Base-by-base conservation (phyloP, 768 basidiomycete genomes). In the Phallus indusiatus region DNA sequence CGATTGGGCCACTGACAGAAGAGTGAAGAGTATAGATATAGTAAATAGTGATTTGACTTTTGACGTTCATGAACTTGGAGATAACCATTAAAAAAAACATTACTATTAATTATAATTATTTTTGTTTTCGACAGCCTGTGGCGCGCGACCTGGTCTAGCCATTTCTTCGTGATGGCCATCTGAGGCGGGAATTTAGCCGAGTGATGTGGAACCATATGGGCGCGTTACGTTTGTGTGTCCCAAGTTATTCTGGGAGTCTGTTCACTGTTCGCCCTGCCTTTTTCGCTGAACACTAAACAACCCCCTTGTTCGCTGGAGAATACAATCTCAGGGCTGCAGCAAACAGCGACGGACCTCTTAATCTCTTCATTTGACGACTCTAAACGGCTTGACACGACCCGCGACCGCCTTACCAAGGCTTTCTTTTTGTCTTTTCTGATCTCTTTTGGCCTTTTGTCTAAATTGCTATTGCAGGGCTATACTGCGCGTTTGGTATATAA, bases 141-240 rank as follows among this genome's bases (percentile, higher is more conserved):
- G 42, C 12, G 42, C 14, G 42, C 14, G 42, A 42, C 12, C 42
- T 42, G 4, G 42, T n/a, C 42, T 42, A 42, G 12, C 12, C 12
- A 42, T 42, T 42, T 28, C 28, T 7, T 28, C 2, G 28, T 28
- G 42, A 42, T 42, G 42, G 42, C 42, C 42, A 42, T 42, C 7
- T 28, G 28, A 10, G 42, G 14, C 42, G 42, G n/a, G 42, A n/a
- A 42, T 5, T 12, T n/a, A 12, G 12, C 14, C 42, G 14, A 42
- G 42, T 42, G 42, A 42, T 49, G 18, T 56, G 37, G 55, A 49
- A 6, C 21, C 28, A 2, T 56, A 48, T 49, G 28, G 55, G 55
- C 55, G 55, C 46, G 46, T 42, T 42, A n/a, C n/a, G 12, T 55
- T 51, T 21, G 55, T 22, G 47, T 47, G 46, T 56, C 46, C 55